Evolutionary conservation across 768 basidiomycete genomes (phyloP).

Genomic region (Termitomyces sp.): DNA sequence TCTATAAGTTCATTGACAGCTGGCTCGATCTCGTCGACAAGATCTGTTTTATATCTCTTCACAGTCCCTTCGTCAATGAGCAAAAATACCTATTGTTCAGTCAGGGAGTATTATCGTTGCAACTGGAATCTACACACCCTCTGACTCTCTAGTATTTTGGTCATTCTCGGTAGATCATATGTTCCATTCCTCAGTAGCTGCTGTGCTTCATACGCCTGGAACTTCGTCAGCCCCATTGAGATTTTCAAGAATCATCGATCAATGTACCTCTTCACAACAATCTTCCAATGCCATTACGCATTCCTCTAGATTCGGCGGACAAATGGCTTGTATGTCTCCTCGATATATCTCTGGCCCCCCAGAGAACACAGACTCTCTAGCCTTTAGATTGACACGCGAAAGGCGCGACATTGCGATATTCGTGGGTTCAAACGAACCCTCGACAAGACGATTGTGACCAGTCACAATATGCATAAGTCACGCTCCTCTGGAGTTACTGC

Average conservation of each 20-base stretch:
- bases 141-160: conserved; percentile 59
- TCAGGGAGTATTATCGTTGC: background rate
- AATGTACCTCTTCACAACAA: conserved; percentile 67
- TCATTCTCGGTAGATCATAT: conserved; percentile 66
- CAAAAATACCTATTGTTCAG: conserved; percentile 53
- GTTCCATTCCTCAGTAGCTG: conserved; percentile 65
- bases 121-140: conserved; percentile 33
- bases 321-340: conserved; percentile 56
- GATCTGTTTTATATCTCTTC: conserved; percentile 66
- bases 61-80: conserved; percentile 70
- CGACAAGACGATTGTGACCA: too few relatives aligned
- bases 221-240: background rate
- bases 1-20: conserved; percentile 70
- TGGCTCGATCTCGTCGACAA: conserved; percentile 78
- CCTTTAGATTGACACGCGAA: conserved; percentile 46
- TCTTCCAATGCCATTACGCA: conserved; percentile 77
- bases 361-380: conserved; percentile 66
- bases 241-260: background rate
- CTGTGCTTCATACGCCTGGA: conserved; percentile 63
- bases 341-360: conserved; percentile 62
- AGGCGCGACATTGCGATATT: conserved; percentile 37
- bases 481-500: too few relatives aligned
- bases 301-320: conserved; percentile 67
- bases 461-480: too few relatives aligned
- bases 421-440: too few relatives aligned